phyloP scores from a whole-genome alignment of 306 rosid species.

The Cyclanthera cordifolia region DNA sequence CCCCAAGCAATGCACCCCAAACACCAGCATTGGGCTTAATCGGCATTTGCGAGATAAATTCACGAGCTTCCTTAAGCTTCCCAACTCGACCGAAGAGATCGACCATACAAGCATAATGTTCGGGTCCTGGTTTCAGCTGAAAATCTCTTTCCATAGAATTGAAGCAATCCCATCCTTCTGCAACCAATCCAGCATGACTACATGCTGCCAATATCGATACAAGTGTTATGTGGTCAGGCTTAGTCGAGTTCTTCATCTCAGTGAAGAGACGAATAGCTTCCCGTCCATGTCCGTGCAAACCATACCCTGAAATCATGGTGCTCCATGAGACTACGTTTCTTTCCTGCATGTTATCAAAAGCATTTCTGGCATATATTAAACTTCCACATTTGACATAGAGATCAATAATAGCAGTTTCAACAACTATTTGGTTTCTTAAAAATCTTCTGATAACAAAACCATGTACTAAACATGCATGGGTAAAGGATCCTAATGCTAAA shows the following conservation, averaged over 20 bases:
- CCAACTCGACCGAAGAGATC: slow-evolving; percentile 44
- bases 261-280: slow-evolving; percentile 29
- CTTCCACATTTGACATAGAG: slow-evolving; percentile 37
- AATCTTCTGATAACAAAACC: slow-evolving; percentile 18
- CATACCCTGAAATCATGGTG: slow-evolving; percentile 36
- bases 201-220: slow-evolving; percentile 33
- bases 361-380: slow-evolving; percentile 24
- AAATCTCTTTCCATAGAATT: slow-evolving; percentile 32
- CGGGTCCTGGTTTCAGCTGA: slow-evolving; percentile 20
- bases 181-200: slow-evolving; percentile 32
- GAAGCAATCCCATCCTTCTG: slow-evolving; percentile 32
- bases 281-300: slow-evolving; percentile 28
- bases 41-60: slow-evolving; percentile 34
- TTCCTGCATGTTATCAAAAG: slow-evolving; percentile 25
- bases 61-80: slow-evolving; percentile 20
- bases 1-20: slow-evolving; percentile 41
- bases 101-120: slow-evolving; percentile 38
- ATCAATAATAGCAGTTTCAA: slow-evolving; percentile 27
- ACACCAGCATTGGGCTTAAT: slow-evolving; percentile 27
- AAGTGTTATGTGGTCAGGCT: slow-evolving; percentile 27
- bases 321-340: slow-evolving; percentile 35
- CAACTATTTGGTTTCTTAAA: slow-evolving; percentile 11
- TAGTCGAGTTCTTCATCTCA: slow-evolving; percentile 23
- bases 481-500: slow-evolving; percentile 28
- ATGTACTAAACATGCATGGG: slow-evolving; percentile 27